Base-by-base conservation (phyloP, 106 monocot species). In the Amphibolis antarctica region DNA sequence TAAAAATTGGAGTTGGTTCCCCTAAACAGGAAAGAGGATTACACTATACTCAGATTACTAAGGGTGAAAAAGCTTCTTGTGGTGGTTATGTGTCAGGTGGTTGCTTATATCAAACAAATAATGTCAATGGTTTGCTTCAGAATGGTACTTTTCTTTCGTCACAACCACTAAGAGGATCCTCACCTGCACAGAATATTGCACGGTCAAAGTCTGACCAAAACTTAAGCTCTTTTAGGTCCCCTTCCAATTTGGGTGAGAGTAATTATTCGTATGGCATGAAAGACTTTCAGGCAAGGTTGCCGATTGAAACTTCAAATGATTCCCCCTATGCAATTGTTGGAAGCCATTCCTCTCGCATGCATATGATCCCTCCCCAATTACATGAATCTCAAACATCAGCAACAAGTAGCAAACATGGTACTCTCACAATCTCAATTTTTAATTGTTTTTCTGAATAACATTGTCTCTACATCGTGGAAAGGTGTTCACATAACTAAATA, bases 131-230 rank as follows among this genome's bases (percentile, higher is more conserved):
- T n/a, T 48, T 70, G 54, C 49, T 63, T 56, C 46, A 56, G 19
- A 79, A 65, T 67, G 59, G 74, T 28, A 25, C 69, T n/a, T 44
- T 87, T 28, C 49, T 69, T 45, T 70, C 77, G 46, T 73, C 86
- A 48, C 78, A 73, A 63, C 69, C 83, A 57, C 54, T 59, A 20
- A 80, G 71, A 67, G 76, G 44, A 58, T 58, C 27, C 55, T 46
- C 74, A 21, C 62, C 72, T 58, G 44, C 77, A 30, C 74, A 75
- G 6, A 81, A 69, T 45, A 65, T 85, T 12, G 45, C 76, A 28
- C 55, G 58, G 44, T 81, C 85, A 67, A 88, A 78, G 44, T 75
- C 93, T 24, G 81, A 86, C 43, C 89, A 94, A 54, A 83, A 86
- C 59, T 67, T 72, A 12, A 79, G 61, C 53, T 66, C 71, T 62